Evolutionary conservation across 345 rosid genomes (phyloP).

Genomic region (Rhodamnia argentea): DNA sequence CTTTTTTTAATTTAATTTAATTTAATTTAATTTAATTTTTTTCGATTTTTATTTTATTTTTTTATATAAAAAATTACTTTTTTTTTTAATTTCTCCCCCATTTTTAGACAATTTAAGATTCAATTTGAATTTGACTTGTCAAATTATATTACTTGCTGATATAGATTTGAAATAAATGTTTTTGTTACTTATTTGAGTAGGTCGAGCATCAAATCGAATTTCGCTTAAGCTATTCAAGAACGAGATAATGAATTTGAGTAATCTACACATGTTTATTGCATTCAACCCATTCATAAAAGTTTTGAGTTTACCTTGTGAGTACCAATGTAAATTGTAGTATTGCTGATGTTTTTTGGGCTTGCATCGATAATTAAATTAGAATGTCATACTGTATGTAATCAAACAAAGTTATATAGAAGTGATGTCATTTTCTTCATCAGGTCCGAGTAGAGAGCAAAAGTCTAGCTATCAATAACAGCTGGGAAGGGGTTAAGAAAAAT

Average conservation of each 20-base stretch:
- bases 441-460: no score
- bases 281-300: not conserved
- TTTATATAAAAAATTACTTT: no score
- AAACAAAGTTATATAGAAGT: not conserved
- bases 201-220: not conserved
- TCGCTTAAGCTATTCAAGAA: not conserved
- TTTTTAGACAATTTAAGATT: not conserved
- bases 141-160: no score
- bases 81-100: no score
- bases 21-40: no score
- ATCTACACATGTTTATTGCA: not conserved
- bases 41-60: no score
- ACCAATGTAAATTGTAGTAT: not conserved
- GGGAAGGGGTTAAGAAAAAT: no score
- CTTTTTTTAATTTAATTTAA: no score
- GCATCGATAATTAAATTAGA: not conserved
- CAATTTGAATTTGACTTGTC: not conserved
- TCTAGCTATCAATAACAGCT: no score
- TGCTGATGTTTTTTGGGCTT: not conserved
- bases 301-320: not conserved
- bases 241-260: not conserved
- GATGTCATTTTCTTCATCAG: no score
- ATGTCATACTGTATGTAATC: not conserved
- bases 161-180: not conserved
- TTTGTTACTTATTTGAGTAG: not conserved